These are phyloP conservation scores for Papiliotrema fonsecae DNA, from an alignment of 1,284 basidiomycete species.

Conservation along the genomic window DNA sequence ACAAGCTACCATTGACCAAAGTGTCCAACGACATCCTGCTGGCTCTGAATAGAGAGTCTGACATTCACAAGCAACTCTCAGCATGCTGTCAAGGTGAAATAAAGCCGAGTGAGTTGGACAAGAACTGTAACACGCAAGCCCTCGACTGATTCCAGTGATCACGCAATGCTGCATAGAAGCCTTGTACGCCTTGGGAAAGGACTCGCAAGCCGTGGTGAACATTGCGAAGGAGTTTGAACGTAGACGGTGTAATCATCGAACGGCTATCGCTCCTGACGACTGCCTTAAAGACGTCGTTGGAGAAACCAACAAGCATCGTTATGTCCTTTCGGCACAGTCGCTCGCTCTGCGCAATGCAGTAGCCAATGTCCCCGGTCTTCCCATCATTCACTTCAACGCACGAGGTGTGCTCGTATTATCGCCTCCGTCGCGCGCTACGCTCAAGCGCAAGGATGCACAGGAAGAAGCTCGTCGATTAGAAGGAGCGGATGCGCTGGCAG, in stretches of 20 bases:
- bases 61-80: conserved; percentile 67
- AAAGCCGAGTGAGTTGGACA: conserved; percentile 70
- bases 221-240: conserved; percentile 90
- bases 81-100: conserved; percentile 73
- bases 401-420: conserved; percentile 86
- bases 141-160: conserved; percentile 65
- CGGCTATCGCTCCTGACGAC: conserved; percentile 71
- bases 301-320: conserved; percentile 82
- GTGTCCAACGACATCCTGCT: conserved; percentile 83
- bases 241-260: conserved; percentile 87
- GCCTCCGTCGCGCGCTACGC: conserved; percentile 71
- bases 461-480: conserved; percentile 45
- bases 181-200: conserved; percentile 71
- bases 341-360: conserved; percentile 62
- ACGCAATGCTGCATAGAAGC: conserved; percentile 92
- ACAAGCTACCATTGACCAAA: conserved; percentile 33
- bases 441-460: conserved; percentile 62
- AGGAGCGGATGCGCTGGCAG: conserved; percentile 30
- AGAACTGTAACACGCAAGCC: background rate
- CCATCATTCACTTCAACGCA: conserved; percentile 77
- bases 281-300: conserved; percentile 80
- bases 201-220: conserved; percentile 68
- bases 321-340: conserved; percentile 77
- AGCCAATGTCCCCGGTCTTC: conserved; percentile 69
- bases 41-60: conserved; percentile 64